Conservation (phyloP, 805 yeast genomes). For the Saccharomycopsis sp. region DNA sequence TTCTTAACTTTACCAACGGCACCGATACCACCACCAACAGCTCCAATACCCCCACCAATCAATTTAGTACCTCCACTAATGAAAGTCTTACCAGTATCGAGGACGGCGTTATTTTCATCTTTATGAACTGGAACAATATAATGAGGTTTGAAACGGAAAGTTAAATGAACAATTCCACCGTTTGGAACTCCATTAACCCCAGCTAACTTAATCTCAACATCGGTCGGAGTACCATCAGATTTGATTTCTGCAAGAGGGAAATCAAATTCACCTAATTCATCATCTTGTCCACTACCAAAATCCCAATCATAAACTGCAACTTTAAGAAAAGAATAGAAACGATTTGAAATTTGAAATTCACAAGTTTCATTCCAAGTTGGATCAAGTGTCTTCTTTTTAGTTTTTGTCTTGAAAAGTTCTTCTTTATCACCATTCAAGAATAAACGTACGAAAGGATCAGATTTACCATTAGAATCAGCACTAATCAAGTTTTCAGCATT, state of each 20-base stretch:
- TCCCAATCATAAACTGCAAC: slow-evolving; percentile 83
- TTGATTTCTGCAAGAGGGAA: slow-evolving; percentile 51
- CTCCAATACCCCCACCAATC: slow-evolving; percentile 32
- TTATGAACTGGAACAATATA: slow-evolving; percentile 41
- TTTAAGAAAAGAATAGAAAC: slow-evolving; percentile 47
- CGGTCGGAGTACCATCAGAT: slow-evolving; percentile 40
- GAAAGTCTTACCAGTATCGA: slow-evolving; percentile 41
- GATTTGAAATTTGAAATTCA: slow-evolving; percentile 44
- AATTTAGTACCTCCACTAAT: slow-evolving; percentile 37
- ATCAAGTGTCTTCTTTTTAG: slow-evolving; percentile 73
- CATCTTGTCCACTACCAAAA: slow-evolving; percentile 80
- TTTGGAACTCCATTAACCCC: slow-evolving; percentile 29
- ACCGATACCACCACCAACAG: slow-evolving; percentile 25
- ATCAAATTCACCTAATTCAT: slow-evolving; percentile 57
- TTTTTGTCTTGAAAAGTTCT: slow-evolving; percentile 61
- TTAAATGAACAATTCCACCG: slow-evolving; percentile 53
- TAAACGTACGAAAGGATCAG: slow-evolving; percentile 81
- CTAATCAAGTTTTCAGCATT: slow-evolving; percentile 63
- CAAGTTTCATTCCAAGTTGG: slow-evolving; percentile 84
- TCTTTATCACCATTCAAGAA: slow-evolving; percentile 53
- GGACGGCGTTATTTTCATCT: slow-evolving; percentile 27
- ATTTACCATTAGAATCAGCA: slow-evolving; percentile 86
- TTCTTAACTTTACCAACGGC: slow-evolving; percentile 30
- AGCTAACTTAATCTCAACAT: slow-evolving; percentile 39
- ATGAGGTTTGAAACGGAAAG: slow-evolving; percentile 57